Base-by-base conservation (phyloP, 2,329 filamentous ascomycete genomes). In the Tolypocladium paradoxum region DNA sequence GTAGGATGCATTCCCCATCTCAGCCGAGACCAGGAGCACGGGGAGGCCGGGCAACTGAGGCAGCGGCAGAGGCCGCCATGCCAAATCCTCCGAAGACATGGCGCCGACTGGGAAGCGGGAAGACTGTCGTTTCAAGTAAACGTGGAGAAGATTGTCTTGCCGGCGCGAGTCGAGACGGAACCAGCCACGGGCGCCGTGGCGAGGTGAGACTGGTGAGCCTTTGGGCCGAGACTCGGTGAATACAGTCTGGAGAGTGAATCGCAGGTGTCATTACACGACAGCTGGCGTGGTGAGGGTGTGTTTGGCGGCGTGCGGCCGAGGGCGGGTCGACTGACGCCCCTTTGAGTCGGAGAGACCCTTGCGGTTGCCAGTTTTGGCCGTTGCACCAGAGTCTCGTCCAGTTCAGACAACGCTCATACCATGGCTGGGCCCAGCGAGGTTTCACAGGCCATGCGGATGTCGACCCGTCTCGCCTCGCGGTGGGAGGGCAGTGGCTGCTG, bases 1-100 rank as follows among this genome's bases (percentile, higher is more conserved):
- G 69, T 91, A 91, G 12, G 81, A 77, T 24, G 75, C 68, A 18
- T 71, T 50, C 6, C 70, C 70, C 61, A 86, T 82, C 31, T 67
- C 62, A 22, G 78, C 72, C 56, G 85, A 86, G 45, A 87, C 73
- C 35, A 91, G 73, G 8, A 91, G 74, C 37, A 77, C 72, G 12
- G 85, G 86, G 6, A 83, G 59, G 20, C 68, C 67, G 14, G 68
- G 61, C 36, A 72, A 72, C 22, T 60, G 49, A 18, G 66, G 55
- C 35, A 74, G 63, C 40, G 76, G 76, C 55, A 82, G 67, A 34
- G 72, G 72, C 50, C 71, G 69, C 79, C 79, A 82, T 14, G 52
- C 4, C n/a, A 38, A n/a, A 31, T 38, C 16, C 20, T 9, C 22
- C 18, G 48, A 35, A 16, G 40, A 24, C 48, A 50, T 49, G 20